Base-by-base conservation (phyloP, 2,329 filamentous ascomycete species). In the Amesomyces nigricolor region DNA sequence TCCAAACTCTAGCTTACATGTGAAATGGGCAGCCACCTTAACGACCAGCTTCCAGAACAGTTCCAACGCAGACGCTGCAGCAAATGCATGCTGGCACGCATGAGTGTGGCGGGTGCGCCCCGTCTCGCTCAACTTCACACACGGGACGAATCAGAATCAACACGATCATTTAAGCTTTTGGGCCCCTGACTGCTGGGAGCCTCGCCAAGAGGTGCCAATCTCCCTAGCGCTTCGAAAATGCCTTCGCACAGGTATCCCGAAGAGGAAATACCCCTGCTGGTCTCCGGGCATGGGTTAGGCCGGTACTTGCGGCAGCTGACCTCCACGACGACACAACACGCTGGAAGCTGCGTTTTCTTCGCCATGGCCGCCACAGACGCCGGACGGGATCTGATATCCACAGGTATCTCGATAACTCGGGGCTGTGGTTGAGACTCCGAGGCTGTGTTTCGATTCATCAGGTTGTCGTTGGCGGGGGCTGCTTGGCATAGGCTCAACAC, bases 241-340 rank as follows among this genome's bases (percentile, higher is more conserved):
- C 54, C 57, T 58, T 64, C 63, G 63, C 62, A 63, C 54, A 61
- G 63, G 59, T 62, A 54, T 14, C 63, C 63, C 57, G 61, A 64
- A 60, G 43, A 56, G 63, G 63, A 57, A 64, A 51, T 47, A 57
- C 59, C 59, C 59, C 59, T 61, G 59, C 35, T 37, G 11, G 5
- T 29, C 10, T 32, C 42, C n/a, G 42, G 35, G 37, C 26, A 17
- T 29, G 39, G 35, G 56, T 55, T 60, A 60, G 56, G n/a, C 37
- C 13, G 30, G 38, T 48, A 60, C 58, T 47, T 54, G 35, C 38
- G 17, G 8, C 38, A n/a, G 17, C 32, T 13, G 37, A 26, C 39
- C 9, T 22, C 11, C 22, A 14, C 19, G 22, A 29, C 10, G n/a
- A n/a, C 29, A 29, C 2, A 14, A 10, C 22, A 37, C 42, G 17